Evolutionary conservation across 805 yeast species (phyloP).

Genomic region (Kazachstania africana): DNA sequence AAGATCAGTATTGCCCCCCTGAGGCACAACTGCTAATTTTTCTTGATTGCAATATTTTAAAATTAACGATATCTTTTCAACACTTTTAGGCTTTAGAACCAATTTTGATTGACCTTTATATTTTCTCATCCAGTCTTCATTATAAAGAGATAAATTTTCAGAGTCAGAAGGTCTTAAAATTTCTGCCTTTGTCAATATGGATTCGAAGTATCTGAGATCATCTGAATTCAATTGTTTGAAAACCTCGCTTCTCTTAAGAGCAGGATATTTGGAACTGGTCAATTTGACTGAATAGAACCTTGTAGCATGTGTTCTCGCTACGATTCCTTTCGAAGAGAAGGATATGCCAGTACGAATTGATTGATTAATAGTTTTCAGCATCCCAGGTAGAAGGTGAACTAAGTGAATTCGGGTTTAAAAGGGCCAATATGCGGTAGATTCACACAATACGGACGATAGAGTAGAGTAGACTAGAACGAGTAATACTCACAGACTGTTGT

Average conservation of each 20-base stretch:
- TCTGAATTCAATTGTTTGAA: conserved; percentile 41
- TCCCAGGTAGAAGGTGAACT: too few relatives aligned
- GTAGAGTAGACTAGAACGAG: too few relatives aligned
- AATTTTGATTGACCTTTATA: conserved; percentile 78
- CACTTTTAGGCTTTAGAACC: conserved; percentile 71
- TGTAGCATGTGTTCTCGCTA: too few relatives aligned
- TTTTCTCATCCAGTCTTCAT: conserved; percentile 92
- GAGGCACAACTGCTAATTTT: conserved; percentile 80
- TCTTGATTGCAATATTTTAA: conserved; percentile 69
- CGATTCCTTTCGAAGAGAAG: neutral
- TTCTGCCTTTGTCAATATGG: conserved; percentile 41
- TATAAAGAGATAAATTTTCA: conserved; percentile 58
- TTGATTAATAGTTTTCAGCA: neutral
- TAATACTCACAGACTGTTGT: too few relatives aligned
- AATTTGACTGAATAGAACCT: conserved; percentile 26
- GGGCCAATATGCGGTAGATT: too few relatives aligned
- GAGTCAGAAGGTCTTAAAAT: conserved; percentile 36
- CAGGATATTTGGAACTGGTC: conserved; percentile 62
- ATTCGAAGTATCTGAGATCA: conserved; percentile 51
- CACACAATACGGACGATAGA: too few relatives aligned
- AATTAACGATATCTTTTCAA: conserved; percentile 66
- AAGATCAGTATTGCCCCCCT: conserved; percentile 93
- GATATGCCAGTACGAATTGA: neutral
- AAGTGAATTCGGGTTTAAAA: too few relatives aligned
- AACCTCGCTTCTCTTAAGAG: conserved; percentile 37